These are phyloP conservation scores for Talaromyces sp. DNA, from an alignment of 2,329 filamentous ascomycete genomes.

Conservation along the genomic window DNA sequence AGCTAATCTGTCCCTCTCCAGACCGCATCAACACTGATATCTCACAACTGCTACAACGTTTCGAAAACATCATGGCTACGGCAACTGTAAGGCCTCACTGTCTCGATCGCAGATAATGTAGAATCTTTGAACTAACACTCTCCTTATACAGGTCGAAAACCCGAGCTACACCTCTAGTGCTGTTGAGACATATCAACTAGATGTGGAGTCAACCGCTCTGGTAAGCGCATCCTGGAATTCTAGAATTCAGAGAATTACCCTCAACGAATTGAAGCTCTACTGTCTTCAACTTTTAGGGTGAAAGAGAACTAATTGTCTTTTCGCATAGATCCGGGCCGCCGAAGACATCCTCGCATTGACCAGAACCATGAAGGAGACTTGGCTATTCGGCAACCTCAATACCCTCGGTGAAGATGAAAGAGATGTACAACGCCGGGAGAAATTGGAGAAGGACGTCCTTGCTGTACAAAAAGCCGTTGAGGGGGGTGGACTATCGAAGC, in stretches of 20 bases:
- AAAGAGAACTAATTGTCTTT: background rate
- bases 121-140: background rate
- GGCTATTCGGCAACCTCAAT: conserved; percentile 67
- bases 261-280: background rate
- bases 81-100: conserved; percentile 47
- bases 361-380: conserved; percentile 66
- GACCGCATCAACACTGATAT: conserved; percentile 50
- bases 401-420: conserved; percentile 53
- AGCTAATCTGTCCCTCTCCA: conserved; percentile 20
- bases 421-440: conserved; percentile 44
- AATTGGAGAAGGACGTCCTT: conserved; percentile 51
- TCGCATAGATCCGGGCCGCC: conserved; percentile 57
- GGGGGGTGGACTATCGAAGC: conserved; percentile 31
- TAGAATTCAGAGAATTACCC: background rate
- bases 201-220: conserved; percentile 61
- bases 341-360: conserved; percentile 65
- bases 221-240: conserved; percentile 36
- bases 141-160: conserved; percentile 46
- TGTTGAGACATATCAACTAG: conserved; percentile 60
- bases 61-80: conserved; percentile 59
- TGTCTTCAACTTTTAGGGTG: background rate
- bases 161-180: conserved; percentile 59
- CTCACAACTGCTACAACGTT: conserved; percentile 54
- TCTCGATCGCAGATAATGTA: background rate
- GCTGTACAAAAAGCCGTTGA: conserved; percentile 51